Conservation (phyloP, 2,329 filamentous ascomycete species). For the Lojkania enalia region DNA sequence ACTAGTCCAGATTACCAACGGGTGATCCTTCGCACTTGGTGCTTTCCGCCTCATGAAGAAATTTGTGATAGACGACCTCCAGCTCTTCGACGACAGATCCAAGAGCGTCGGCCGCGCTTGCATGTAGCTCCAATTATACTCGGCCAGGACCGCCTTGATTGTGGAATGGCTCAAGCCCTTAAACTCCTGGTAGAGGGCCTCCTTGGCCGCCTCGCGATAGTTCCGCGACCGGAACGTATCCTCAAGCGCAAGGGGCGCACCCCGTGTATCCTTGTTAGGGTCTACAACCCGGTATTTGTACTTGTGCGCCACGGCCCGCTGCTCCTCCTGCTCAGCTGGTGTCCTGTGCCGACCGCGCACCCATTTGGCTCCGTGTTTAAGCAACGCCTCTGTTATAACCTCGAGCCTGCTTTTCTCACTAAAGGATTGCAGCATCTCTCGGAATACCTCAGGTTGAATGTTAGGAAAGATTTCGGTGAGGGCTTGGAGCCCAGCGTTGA, state of each 20-base stretch:
- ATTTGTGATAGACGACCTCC: constrained; percentile 73
- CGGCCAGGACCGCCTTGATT: constrained; percentile 77
- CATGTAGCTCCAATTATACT: constrained; percentile 78
- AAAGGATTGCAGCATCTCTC: constrained; percentile 76
- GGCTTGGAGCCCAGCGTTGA: constrained; percentile 70
- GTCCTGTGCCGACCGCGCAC: constrained; percentile 66
- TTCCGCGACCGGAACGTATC: constrained; percentile 69
- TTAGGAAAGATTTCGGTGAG: constrained; percentile 76
- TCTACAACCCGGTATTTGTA: constrained; percentile 40
- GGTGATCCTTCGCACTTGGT: constrained; percentile 59
- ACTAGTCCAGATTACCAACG: constrained; percentile 64
- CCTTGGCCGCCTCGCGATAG: constrained; percentile 71
- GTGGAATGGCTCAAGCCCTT: constrained; percentile 72
- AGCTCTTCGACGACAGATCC: constrained; percentile 70
- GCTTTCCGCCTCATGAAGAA: constrained; percentile 69
- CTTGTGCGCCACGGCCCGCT: constrained; percentile 32
- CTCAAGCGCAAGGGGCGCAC: constrained; percentile 54
- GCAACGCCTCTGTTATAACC: constrained; percentile 73
- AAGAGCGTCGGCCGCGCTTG: constrained; percentile 71
- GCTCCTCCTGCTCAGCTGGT: constrained; percentile 41
- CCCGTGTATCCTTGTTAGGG: constrained; percentile 35
- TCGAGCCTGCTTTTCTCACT: constrained; percentile 76
- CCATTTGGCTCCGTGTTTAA: constrained; percentile 72
- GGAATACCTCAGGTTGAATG: constrained; percentile 79
- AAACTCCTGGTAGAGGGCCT: constrained; percentile 74